phyloP scores from a whole-genome alignment of 2,329 filamentous ascomycete species.

The Metarhizium album region DNA sequence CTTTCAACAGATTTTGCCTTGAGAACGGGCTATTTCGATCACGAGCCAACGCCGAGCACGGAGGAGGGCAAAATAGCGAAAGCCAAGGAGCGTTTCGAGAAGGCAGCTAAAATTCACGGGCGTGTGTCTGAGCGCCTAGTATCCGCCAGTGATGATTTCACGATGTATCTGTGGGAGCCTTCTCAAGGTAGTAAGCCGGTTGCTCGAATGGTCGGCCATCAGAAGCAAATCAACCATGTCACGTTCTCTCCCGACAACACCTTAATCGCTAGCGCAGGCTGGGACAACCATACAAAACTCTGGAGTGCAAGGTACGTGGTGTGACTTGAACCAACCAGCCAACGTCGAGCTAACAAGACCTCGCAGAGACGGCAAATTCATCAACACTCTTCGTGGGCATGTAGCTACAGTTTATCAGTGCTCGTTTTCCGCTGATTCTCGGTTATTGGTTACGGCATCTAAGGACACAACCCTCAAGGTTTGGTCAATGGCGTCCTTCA shows the following conservation, averaged over 20 bases:
- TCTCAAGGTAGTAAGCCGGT: slow-evolving; percentile 69
- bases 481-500: slow-evolving; percentile 82
- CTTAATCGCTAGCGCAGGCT: slow-evolving; percentile 78
- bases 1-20: slow-evolving; percentile 87
- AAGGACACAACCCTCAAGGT: slow-evolving; percentile 93
- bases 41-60: slow-evolving; percentile 56
- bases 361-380: slow-evolving; percentile 58
- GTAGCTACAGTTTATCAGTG: slow-evolving; percentile 86
- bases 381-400: slow-evolving; percentile 80
- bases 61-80: slow-evolving; percentile 62
- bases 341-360: slow-evolving; percentile 16
- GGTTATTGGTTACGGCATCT: slow-evolving; percentile 76
- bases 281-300: slow-evolving; percentile 90
- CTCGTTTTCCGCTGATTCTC: slow-evolving; percentile 82
- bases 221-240: slow-evolving; percentile 95
- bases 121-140: slow-evolving; percentile 75
- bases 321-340: neutral
- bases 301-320: slow-evolving; percentile 62
- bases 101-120: slow-evolving; percentile 67
- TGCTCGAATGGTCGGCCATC: slow-evolving; percentile 81
- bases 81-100: slow-evolving; percentile 74
- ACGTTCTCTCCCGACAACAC: slow-evolving; percentile 85
- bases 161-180: slow-evolving; percentile 92
- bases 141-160: slow-evolving; percentile 90
- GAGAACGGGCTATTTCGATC: slow-evolving; percentile 78